Percentiles rank a stretch among this genome's conserved stretches.
phyloP scores from a whole-genome alignment of 2,329 filamentous ascomycete species.

The Chaetoscypha palmicola region DNA sequence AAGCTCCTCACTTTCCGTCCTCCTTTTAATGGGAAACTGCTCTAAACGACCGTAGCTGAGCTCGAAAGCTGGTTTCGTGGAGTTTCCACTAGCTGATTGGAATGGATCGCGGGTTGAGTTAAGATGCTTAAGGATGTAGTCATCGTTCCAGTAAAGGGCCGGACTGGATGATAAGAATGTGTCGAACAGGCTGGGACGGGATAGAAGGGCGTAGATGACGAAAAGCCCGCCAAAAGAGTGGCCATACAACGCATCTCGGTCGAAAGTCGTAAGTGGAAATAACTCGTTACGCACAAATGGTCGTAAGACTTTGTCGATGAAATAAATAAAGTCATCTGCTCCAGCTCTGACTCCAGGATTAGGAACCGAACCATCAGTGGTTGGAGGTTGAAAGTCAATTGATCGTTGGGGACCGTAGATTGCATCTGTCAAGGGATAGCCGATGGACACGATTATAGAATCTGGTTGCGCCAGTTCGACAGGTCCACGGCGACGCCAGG shows the following conservation, averaged over 20 bases:
- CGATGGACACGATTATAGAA: neutral
- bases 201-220: neutral
- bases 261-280: neutral
- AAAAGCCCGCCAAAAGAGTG: neutral
- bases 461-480: neutral
- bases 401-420: neutral
- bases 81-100: neutral
- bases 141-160: neutral
- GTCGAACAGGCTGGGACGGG: neutral
- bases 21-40: neutral
- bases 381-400: neutral
- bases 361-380: neutral
- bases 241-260: neutral
- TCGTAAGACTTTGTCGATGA: neutral
- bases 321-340: neutral
- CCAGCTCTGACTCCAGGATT: neutral
- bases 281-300: neutral
- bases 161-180: neutral
- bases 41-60: neutral
- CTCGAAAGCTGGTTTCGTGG: neutral
- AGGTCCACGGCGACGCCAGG: neutral
- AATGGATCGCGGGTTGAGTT: neutral
- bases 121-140: neutral
- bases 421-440: neutral
- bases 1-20: neutral